phyloP scores from a whole-genome alignment of 179 eudicot species.

The Heliamphora pulchella region DNA sequence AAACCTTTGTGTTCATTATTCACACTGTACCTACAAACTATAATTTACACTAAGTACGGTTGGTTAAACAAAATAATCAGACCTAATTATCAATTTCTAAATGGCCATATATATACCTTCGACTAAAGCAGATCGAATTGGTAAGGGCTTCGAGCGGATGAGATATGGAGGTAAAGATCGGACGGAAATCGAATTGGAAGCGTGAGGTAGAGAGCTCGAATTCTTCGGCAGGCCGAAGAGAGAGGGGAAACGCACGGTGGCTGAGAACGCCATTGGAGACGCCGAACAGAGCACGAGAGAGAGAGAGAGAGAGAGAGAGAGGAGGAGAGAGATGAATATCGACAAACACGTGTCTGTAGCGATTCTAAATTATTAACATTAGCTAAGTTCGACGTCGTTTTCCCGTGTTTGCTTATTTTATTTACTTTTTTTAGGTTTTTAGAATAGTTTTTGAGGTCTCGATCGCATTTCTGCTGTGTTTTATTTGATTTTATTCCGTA shows the following conservation, averaged over 20 bases:
- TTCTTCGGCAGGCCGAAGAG: conserved; percentile 14
- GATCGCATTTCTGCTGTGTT: too few relatives aligned
- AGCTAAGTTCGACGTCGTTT: neutral
- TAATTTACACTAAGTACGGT: neutral
- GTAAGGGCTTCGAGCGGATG: conserved; percentile 34
- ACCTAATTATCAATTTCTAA: neutral
- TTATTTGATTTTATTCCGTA: too few relatives aligned
- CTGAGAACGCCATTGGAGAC: conserved; percentile 24
- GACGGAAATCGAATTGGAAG: conserved; percentile 33
- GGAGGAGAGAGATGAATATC: neutral
- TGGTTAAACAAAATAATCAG: neutral
- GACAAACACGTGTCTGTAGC: neutral
- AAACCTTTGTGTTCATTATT: neutral
- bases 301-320: neutral
- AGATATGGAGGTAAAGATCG: conserved; percentile 30
- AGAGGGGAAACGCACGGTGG: conserved; percentile 18
- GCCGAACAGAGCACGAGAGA: neutral
- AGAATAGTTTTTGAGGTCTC: too few relatives aligned
- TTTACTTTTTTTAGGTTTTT: neutral
- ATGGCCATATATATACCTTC: conserved; percentile 15
- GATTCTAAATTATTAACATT: neutral
- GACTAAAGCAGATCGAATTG: conserved; percentile 53
- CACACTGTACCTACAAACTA: neutral
- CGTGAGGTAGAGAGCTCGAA: conserved; percentile 8
- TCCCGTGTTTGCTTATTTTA: neutral